Base-by-base conservation (phyloP, 441 rosid species). In the Euphorbia corollata region DNA sequence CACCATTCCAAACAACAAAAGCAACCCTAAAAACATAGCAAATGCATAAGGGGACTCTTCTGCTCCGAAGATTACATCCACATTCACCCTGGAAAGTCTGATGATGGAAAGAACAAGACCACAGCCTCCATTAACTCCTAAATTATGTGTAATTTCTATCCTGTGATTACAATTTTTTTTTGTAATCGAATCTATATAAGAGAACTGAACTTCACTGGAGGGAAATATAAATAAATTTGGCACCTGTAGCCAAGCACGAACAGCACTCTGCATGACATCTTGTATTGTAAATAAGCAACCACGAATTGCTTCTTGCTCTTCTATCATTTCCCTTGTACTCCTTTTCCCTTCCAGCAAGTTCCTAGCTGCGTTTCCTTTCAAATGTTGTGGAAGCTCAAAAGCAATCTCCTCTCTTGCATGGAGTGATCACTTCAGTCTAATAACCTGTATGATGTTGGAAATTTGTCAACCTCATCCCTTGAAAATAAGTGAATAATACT, bases 221-320 rank as follows among this genome's bases (percentile, higher is more conserved):
- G 8, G 45, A 2, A 41, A 8, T 41, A 2, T 41, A 41, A 41
- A 41, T 41, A 41, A 41, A 41, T 41, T 41, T 41, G 45, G 45
- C 1, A 86, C 98, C 96, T 93, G 99, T 78, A 91, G 83, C 99
- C 99, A 93, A 48, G 99, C 95, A 1, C 96, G 97, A 18, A 91
- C 93, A 47, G 80, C 89, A 82, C 99, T 86, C 80, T 91, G 97
- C 90, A 91, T 89, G 19, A 91, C 97, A 66, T 93, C 99, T 72
- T 93, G 99, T 72, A 93, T 93, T 19, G 99, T 93, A 75, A 93
- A 93, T 76, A 91, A 79, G 64, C 97, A 92, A 64, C 88, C 97
- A 56, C 99, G 96, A 6, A 87, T 97, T 39, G 95, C 96, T 86
- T 93, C 99, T 85, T 93, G 99, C 83, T 93, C 99, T 71, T 87